Percentiles rank a stretch among this genome's conserved stretches.
Conservation (phyloP, 768 basidiomycete species). For the Strobilomyces confusus region DNA sequence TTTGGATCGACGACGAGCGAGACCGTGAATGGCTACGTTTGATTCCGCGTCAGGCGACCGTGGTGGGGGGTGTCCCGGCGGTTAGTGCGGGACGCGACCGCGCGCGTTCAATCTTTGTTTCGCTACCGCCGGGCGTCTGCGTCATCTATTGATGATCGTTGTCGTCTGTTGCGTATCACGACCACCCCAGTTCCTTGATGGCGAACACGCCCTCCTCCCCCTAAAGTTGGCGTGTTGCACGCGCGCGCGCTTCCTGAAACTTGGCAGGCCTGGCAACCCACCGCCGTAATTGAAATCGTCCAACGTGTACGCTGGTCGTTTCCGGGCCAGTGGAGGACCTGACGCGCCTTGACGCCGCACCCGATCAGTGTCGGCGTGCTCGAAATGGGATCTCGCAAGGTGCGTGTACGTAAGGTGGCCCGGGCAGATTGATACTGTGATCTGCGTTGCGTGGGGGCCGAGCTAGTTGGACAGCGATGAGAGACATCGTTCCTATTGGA, state of each 20-base stretch:
- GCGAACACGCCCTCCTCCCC: neutral
- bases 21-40: neutral
- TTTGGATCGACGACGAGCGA: neutral
- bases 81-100: neutral
- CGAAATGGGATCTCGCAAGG: constrained; percentile 2
- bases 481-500: neutral
- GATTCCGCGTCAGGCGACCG: neutral
- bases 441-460: constrained; percentile 2
- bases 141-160: neutral
- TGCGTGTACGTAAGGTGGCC: constrained; percentile 7
- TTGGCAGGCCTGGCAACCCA: neutral
- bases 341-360: constrained; percentile 2
- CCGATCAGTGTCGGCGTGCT: constrained; percentile 4
- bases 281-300: neutral
- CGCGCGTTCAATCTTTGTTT: neutral
- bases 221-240: neutral
- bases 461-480: neutral
- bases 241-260: constrained; percentile 3
- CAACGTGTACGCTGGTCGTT: neutral
- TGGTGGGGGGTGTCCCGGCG: neutral
- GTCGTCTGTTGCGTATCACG: neutral
- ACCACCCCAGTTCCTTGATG: neutral
- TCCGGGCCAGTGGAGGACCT: neutral
- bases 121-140: neutral
- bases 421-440: neutral